These are phyloP conservation scores for Cryphonectria radicalis DNA, from an alignment of 2,329 filamentous ascomycete species.

Conservation along the genomic window DNA sequence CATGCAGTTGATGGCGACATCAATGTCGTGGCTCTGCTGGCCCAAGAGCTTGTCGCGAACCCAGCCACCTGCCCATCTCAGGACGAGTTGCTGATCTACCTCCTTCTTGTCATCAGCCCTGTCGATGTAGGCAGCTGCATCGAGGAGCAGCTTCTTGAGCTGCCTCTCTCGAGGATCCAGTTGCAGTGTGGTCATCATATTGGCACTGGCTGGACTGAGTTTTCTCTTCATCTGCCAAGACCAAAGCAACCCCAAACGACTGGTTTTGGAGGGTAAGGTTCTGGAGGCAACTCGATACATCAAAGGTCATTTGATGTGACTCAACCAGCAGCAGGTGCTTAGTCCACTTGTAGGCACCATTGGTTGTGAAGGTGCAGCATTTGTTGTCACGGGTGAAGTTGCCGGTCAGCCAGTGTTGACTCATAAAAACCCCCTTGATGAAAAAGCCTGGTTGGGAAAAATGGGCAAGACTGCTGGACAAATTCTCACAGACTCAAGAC, in stretches of 20 bases:
- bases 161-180: slow-evolving; percentile 74
- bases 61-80: slow-evolving; percentile 87
- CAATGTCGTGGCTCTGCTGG: slow-evolving; percentile 76
- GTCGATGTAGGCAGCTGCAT: slow-evolving; percentile 76
- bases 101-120: slow-evolving; percentile 34
- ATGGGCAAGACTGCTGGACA: not conserved
- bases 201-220: slow-evolving; percentile 21
- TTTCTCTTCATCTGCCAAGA: slow-evolving; percentile 30
- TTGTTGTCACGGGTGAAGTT: not conserved
- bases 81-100: slow-evolving; percentile 55
- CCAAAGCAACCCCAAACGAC: not conserved
- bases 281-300: slow-evolving; percentile 17
- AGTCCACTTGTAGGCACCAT: not conserved
- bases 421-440: not conserved
- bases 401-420: not conserved
- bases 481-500: not conserved
- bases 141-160: slow-evolving; percentile 76
- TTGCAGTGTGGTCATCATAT: slow-evolving; percentile 40
- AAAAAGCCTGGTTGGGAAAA: not conserved
- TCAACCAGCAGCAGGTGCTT: slow-evolving; percentile 1
- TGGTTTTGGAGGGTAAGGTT: not conserved
- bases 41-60: slow-evolving; percentile 82
- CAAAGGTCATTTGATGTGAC: slow-evolving; percentile 14
- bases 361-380: not conserved
- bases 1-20: slow-evolving; percentile 85